phyloP scores from a whole-genome alignment of 148 eudicot species.

The Cornus suecica region DNA sequence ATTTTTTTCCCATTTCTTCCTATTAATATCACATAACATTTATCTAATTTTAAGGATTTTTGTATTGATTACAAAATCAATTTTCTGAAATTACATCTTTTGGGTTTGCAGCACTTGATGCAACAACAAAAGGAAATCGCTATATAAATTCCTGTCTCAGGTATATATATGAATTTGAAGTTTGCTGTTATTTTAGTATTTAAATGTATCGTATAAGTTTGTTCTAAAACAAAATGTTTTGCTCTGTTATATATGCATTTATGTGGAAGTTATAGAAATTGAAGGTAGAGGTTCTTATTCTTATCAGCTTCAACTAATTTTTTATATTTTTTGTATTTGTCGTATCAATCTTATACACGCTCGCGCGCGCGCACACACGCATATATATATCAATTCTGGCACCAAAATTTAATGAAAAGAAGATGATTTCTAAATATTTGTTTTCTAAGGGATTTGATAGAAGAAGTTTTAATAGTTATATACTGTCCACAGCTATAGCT shows the following conservation, averaged over 20 bases:
- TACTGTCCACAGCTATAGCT: too few relatives aligned
- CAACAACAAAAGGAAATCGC: constrained; percentile 85
- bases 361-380: too few relatives aligned
- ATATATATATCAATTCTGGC: too few relatives aligned
- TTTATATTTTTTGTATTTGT: too few relatives aligned
- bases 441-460: too few relatives aligned
- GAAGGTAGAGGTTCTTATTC: neutral
- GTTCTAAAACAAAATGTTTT: neutral
- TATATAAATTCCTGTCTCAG: constrained; percentile 90
- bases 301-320: too few relatives aligned
- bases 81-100: constrained; percentile 5
- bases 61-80: neutral
- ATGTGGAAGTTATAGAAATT: neutral
- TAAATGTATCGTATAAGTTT: neutral
- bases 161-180: constrained; percentile 28
- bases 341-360: too few relatives aligned
- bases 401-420: too few relatives aligned
- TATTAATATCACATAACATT: neutral
- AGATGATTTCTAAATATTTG: too few relatives aligned
- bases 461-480: too few relatives aligned
- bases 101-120: constrained; percentile 70
- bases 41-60: neutral
- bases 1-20: neutral
- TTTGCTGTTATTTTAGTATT: neutral
- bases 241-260: neutral